Evolutionary conservation across 2,329 filamentous ascomycete genomes (phyloP).

Genomic region (Pseudopyricularia cyperi): DNA sequence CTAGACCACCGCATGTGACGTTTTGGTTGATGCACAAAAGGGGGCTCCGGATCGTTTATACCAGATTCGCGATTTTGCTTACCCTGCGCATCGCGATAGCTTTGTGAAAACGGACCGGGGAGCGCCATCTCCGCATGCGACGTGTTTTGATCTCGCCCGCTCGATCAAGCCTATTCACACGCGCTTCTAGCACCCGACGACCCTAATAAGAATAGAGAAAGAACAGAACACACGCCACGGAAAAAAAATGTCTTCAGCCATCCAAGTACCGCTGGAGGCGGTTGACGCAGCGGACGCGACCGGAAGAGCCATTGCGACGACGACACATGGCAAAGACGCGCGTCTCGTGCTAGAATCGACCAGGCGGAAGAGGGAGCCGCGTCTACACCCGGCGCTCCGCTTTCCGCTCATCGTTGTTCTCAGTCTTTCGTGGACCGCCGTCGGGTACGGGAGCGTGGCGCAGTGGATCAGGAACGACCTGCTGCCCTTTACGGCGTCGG

Average conservation of each 20-base stretch:
- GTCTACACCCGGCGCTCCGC: slow-evolving; percentile 29
- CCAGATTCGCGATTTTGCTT: no score
- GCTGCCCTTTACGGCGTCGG: slow-evolving; percentile 48
- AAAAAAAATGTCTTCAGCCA: not conserved
- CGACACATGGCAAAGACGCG: not conserved
- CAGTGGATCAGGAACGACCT: slow-evolving; percentile 52
- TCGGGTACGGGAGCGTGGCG: slow-evolving; percentile 50
- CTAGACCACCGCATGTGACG: no score
- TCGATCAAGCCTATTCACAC: no score
- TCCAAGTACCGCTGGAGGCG: not conserved
- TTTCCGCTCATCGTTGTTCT: slow-evolving; percentile 40
- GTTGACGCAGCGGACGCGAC: not conserved
- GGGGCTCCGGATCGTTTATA: no score
- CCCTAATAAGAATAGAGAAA: no score
- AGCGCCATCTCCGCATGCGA: no score
- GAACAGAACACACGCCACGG: no score
- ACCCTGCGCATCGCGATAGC: no score
- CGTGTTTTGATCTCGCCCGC: no score
- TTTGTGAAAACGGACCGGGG: no score
- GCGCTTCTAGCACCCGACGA: no score
- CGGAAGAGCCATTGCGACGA: not conserved
- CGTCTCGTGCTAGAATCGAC: not conserved
- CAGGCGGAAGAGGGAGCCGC: slow-evolving; percentile 10
- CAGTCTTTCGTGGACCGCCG: slow-evolving; percentile 48
- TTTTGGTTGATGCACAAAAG: no score